Evolutionary conservation across 192 early-diverging fungal species (phyloP), one percentile per base, ranked within the genome.

Genomic region (Fimicolochytrium jonesii): DNA sequence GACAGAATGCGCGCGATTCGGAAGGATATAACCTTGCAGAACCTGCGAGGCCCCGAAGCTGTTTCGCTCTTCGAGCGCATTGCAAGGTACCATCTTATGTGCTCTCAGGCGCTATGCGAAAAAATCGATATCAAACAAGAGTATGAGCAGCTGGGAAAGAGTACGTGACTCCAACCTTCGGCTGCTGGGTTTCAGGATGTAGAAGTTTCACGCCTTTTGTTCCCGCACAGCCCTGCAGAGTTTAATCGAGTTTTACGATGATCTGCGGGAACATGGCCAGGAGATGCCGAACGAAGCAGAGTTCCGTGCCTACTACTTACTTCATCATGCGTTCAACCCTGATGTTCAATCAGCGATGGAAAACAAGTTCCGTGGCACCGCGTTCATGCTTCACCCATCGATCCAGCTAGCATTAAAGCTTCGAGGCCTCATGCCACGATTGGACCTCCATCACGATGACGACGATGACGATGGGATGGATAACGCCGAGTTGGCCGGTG

Each of bases 21-120:
- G 20, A 87, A 87, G 66, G 94, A 97, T 58, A 91, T 93, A 58
- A 91, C 87, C 10, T 74, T 91, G 3, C 91, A 94, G 68, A 93
- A 93, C 67, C 81, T 81, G 50, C 75, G 89, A 49, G 84, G 86
- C 44, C 54, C 68, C 4, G 80, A 80, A 39, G 88, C 94, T 0
- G 77, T 94, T 0, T 55, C 64, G 11, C 78, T 81, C 0, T 86
- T 89, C 63, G 94, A 97, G 61, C 73, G 83, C 4, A 93, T 94
- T 50, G 92, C 92, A 17, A 77, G 94, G 1, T 97, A 87, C 56
- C 91, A 92, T 60, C 90, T 94, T 26, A 53, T 92, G 6, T 87
- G 86, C 37, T 68, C 87, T 11, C 88, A 91, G 50, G 64, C 82
- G 23, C 75, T 94, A 33, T 88, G 86, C 62, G 80, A 84, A 58